Percentiles rank a stretch among this genome's conserved stretches.
Conservation (phyloP, 2,329 filamentous ascomycete species). For the Claviceps cyperi region DNA sequence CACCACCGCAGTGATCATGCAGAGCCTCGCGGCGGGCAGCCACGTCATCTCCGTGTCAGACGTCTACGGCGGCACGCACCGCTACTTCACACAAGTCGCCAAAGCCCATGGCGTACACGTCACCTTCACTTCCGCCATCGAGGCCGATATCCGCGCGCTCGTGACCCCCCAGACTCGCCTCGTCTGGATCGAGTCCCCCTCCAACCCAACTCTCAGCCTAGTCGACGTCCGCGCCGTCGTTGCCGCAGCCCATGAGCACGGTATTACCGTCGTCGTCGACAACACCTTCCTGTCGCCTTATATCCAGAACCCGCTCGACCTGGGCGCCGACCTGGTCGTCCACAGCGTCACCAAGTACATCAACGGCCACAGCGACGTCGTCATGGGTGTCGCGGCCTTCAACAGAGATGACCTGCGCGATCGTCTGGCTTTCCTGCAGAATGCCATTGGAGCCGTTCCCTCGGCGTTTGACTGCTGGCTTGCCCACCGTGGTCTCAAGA, state of each 20-base stretch:
- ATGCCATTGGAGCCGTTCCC: constrained; percentile 90
- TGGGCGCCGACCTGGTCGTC: constrained; percentile 91
- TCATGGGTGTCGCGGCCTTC: constrained; percentile 95
- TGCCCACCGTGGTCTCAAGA: constrained; percentile 92
- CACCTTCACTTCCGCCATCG: constrained; percentile 86
- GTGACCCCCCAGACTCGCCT: constrained; percentile 83
- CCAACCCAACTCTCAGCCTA: constrained; percentile 83
- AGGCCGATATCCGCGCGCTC: constrained; percentile 70
- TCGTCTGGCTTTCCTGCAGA: constrained; percentile 81
- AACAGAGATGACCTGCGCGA: constrained; percentile 69
- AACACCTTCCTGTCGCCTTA: constrained; percentile 98
- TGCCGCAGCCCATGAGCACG: constrained; percentile 68
- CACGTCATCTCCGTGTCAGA: constrained; percentile 95
- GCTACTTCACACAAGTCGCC: constrained; percentile 97
- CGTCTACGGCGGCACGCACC: constrained; percentile 93
- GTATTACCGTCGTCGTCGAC: constrained; percentile 93
- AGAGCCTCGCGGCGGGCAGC: constrained; percentile 77
- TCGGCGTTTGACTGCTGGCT: constrained; percentile 97
- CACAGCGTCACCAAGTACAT: constrained; percentile 99
- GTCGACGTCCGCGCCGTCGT: constrained; percentile 86
- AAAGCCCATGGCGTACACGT: constrained; percentile 87
- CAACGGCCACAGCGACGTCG: constrained; percentile 90
- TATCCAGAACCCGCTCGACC: constrained; percentile 87
- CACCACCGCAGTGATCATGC: constrained; percentile 83
- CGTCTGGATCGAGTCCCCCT: constrained; percentile 90